Percentiles rank a stretch among this genome's conserved stretches.
phyloP scores from a whole-genome alignment of 768 basidiomycete genomes.

The Tylopilus felleus region DNA sequence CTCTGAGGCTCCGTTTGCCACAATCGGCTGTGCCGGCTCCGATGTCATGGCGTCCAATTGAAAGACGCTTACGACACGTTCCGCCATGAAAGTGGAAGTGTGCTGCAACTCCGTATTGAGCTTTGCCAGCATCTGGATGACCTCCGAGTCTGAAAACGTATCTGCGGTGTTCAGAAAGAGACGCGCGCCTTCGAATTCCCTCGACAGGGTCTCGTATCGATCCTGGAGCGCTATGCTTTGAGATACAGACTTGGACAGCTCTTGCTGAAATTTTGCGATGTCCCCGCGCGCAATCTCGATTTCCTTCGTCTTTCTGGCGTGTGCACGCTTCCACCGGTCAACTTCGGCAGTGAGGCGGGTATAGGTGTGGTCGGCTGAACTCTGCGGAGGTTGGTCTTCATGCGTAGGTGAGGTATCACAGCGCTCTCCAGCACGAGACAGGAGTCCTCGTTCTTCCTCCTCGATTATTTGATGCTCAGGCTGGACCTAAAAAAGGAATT shows the following conservation, averaged over 20 bases:
- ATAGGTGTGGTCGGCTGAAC: not conserved
- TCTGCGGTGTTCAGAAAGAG: constrained; percentile 31
- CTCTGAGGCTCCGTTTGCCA: not conserved
- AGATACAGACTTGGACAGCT: not conserved
- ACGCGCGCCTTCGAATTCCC: not conserved
- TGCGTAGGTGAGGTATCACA: not conserved
- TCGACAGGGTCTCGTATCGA: not conserved
- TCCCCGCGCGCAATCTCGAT: not conserved
- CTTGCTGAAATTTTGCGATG: not conserved
- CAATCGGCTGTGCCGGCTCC: not conserved
- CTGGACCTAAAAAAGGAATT: not conserved
- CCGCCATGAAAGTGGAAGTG: constrained; percentile 41
- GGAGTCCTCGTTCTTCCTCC: not conserved
- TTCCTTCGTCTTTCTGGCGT: not conserved
- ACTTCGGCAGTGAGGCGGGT: not conserved
- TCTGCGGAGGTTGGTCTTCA: not conserved
- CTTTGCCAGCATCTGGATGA: constrained; percentile 38
- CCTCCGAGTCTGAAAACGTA: constrained; percentile 41
- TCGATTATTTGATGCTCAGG: not conserved
- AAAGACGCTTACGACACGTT: constrained; percentile 41
- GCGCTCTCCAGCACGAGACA: not conserved
- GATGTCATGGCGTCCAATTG: constrained; percentile 12
- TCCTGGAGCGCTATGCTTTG: not conserved
- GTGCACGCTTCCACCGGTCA: not conserved
- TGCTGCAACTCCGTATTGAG: constrained; percentile 48